Base-by-base conservation (phyloP, 768 basidiomycete species). In the Tulasnella sp. region DNA sequence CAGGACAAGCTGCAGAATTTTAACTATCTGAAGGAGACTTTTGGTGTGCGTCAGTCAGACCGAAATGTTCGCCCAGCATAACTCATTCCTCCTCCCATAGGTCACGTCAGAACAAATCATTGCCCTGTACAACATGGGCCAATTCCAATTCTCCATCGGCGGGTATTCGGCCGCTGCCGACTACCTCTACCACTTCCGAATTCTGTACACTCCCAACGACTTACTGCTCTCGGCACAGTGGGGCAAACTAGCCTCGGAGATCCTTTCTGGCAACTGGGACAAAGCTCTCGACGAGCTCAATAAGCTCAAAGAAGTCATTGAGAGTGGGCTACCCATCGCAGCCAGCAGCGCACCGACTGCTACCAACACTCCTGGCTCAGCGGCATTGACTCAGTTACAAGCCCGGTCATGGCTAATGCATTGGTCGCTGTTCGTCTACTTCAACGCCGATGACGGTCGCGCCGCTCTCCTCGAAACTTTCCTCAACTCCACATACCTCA, bases 381-480 rank as follows among this genome's bases (percentile, higher is more conserved):
- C 76, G 7, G 88, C 90, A 0, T 86, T 95, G 35, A 85, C 87
- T 41, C 94, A 97, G 78, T 85, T 99, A 36, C 95, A 98, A 80
- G 92, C 94, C 2, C 88, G 97, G 73, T 93, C 95, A 22, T 98
- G 96, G 95, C 86, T 96, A 74, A 88, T 93, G 7, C 97, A 98
- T 81, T 99, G 96, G 97, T 92, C 91, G 1, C 88, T 99, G 65
- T 98, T 98, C 80, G 94, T 98, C 71, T 98, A 96, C 83, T 99
- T 95, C 84, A 98, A 97, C 83, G 93, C 98, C 81, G 88, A 89
- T 0, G 88, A 95, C 76, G 95, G 94, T 34, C 89, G 95, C 47
- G 92, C 91, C 0, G 87, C 93, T 19, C 89, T 98, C 72, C 89
- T 99, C 76, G 97, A 98, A 78, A 94, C 92, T 0, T 99, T 98